Conservation (phyloP, 2,329 filamentous ascomycete species). For the Calcarisporium arbuscula region DNA sequence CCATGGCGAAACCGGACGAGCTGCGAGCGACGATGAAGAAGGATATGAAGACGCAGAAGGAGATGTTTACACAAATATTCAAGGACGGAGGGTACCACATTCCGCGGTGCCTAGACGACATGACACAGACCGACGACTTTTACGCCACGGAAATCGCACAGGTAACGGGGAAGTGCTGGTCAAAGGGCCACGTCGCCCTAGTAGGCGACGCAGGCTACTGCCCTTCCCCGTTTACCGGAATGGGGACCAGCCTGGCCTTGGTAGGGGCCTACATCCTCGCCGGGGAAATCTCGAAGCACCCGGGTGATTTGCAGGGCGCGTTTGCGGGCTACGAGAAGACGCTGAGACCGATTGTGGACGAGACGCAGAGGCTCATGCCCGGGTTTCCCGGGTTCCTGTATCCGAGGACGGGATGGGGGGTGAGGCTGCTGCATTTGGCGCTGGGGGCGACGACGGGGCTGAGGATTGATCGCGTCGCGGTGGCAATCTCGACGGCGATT, state of each 20-base stretch:
- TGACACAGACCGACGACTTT: slow-evolving; percentile 33
- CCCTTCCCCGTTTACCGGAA: slow-evolving; percentile 39
- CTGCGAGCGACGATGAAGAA: slow-evolving; percentile 15
- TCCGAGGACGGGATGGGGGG: slow-evolving; percentile 19
- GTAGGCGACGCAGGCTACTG: slow-evolving; percentile 45
- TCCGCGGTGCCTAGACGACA: slow-evolving; percentile 26
- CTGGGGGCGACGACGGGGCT: background rate
- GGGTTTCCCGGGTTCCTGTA: slow-evolving; percentile 19
- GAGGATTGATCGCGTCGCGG: background rate
- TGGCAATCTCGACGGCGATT: background rate
- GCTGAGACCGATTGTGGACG: slow-evolving; percentile 32
- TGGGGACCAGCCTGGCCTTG: slow-evolving; percentile 40
- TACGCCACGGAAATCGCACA: slow-evolving; percentile 36
- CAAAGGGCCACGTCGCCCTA: slow-evolving; percentile 30
- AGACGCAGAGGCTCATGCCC: slow-evolving; percentile 28
- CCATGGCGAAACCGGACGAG: slow-evolving; percentile 23
- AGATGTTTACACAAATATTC: slow-evolving; percentile 31
- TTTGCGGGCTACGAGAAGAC: slow-evolving; percentile 32
- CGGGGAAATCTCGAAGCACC: slow-evolving; percentile 30
- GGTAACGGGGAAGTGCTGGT: slow-evolving; percentile 31
- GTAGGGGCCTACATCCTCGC: slow-evolving; percentile 45
- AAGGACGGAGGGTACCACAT: slow-evolving; percentile 39
- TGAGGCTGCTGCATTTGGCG: slow-evolving; percentile 15
- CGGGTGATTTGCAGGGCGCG: slow-evolving; percentile 18
- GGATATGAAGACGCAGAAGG: slow-evolving; percentile 28